Evolutionary conservation across 2,329 filamentous ascomycete species (phyloP), one percentile per base, ranked within the genome.

Genomic region (Fusarium miscanthi): DNA sequence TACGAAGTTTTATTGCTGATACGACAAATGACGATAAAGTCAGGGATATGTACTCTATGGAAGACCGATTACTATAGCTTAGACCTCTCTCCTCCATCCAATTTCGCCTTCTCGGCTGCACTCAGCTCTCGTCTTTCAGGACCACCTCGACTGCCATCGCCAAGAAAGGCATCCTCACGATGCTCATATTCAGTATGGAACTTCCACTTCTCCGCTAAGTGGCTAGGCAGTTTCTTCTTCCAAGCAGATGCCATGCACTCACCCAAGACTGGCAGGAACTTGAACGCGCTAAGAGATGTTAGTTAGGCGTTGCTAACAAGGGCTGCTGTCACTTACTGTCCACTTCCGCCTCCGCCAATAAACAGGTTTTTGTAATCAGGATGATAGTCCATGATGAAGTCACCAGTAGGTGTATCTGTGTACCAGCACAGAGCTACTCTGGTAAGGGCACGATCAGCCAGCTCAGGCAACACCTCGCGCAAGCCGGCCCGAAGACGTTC

Each of bases 351-450:
- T 14, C 68, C 72, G 3, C 66, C 69, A 5, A 74, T 30, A 10
- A 74, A 74, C 0, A 74, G 53, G 11, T 74, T 74, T 46, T 66
- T 66, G 9, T 70, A 74, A n/a, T 74, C 72, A 0, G 72, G 72
- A 8, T 74, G 72, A 31, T 70, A 74, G 13, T 74, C 72, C 68
- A 74, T 72, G 19, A 74, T 74, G n/a, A 74, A 74, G 42, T 74
- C 72, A 17, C 72, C 68, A 2, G 65, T 72, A 9, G 72, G 72
- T 13, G 72, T 74, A 53, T 74, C 72, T 1, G 72, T 74, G 16
- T 74, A 74, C 72, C 72, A 74, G 8, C 72, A 74, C 2, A 76
- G 37, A 4, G 65, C 70, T 8, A 59, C 49, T 10, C 65, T 63
- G 1, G 65, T 48, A 6, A 76, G 33, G 1, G 63, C 25, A 1